Conservation (phyloP, 1,139 yeast species). For the Kazachstania sp. region DNA sequence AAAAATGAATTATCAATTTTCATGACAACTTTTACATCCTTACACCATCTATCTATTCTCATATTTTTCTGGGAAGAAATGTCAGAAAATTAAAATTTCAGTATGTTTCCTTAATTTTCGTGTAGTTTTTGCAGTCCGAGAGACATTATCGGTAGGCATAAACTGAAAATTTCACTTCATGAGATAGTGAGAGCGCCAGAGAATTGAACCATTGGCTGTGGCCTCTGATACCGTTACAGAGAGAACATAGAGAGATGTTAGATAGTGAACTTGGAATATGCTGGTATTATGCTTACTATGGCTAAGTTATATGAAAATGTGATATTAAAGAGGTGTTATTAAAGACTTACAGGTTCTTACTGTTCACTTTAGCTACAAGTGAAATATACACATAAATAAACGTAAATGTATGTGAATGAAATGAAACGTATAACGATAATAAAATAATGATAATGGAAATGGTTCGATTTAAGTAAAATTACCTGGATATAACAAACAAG, state of each 20-base stretch:
- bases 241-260: no score
- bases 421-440: not conserved
- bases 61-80: no score
- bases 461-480: not conserved
- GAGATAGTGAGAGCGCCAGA: no score
- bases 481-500: not conserved
- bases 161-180: no score
- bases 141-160: no score
- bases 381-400: not conserved
- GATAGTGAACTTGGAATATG: no score
- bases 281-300: no score
- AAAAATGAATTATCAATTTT: not conserved
- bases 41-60: not conserved
- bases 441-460: not conserved
- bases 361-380: not conserved
- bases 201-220: no score
- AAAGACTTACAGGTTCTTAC: not conserved
- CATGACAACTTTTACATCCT: not conserved
- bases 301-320: not conserved
- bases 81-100: no score
- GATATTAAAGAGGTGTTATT: not conserved
- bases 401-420: slow-evolving; percentile 4
- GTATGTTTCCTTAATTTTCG: no score
- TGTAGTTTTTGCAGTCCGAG: no score
- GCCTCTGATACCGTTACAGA: no score